These are phyloP conservation scores for Aspergillus unguis DNA, from an alignment of 2,329 filamentous ascomycete genomes.

Conservation along the genomic window DNA sequence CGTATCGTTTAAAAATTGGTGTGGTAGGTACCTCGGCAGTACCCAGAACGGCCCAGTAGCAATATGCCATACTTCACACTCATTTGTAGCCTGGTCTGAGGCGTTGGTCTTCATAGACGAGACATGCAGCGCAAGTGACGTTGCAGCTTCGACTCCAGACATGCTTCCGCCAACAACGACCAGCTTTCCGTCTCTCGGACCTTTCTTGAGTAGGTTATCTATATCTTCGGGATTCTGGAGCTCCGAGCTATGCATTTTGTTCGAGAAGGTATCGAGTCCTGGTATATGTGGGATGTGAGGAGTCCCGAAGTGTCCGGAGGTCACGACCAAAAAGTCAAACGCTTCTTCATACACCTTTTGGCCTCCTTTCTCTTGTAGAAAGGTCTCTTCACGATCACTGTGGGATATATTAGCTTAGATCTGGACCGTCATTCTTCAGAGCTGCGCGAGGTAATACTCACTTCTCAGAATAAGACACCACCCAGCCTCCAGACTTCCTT, in stretches of 20 bases:
- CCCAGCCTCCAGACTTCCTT: conserved; percentile 18
- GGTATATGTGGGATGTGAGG: conserved; percentile 52
- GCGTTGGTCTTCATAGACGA: conserved; percentile 52
- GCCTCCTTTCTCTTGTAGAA: background rate
- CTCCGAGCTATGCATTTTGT: conserved; percentile 65
- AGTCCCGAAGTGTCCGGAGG: conserved; percentile 72
- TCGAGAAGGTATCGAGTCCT: conserved; percentile 27
- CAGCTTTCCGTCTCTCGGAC: conserved; percentile 55
- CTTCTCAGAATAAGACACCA: conserved; percentile 15
- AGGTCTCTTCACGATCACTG: too few relatives aligned
- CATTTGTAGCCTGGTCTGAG: conserved; percentile 31
- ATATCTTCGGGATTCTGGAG: conserved; percentile 54
- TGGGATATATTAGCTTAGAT: background rate
- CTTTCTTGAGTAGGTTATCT: conserved; percentile 4
- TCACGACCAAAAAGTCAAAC: conserved; percentile 70
- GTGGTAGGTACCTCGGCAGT: conserved; percentile 55
- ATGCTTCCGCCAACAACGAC: conserved; percentile 77
- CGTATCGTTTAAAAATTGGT: conserved; percentile 17
- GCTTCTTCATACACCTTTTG: conserved; percentile 20
- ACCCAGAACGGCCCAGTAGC: conserved; percentile 69
- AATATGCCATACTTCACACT: conserved; percentile 61
- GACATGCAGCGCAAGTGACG: conserved; percentile 67
- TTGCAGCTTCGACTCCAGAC: conserved; percentile 75
- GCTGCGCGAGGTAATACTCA: conserved; percentile 6
- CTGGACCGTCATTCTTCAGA: too few relatives aligned